Base-by-base conservation (phyloP, 2,329 filamentous ascomycete species). In the Phyllosticta citriasiana region DNA sequence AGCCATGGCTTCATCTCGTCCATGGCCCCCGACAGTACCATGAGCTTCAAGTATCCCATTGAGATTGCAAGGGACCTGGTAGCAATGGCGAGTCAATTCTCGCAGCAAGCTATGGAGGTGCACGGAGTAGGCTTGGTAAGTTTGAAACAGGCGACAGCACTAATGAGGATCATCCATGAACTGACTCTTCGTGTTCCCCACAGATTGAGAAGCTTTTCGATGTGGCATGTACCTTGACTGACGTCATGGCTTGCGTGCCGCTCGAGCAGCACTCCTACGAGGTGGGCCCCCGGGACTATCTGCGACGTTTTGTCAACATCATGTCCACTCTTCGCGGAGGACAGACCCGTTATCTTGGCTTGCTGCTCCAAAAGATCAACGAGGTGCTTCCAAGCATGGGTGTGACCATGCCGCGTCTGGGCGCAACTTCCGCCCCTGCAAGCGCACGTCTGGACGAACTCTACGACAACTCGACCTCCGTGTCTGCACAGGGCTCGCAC, bases 201-300 rank as follows among this genome's bases (percentile, higher is more conserved):
- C 66, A 87, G 83, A 84, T 94, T 63, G 89, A 92, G 70, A 93
- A 93, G 70, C 76, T 96, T 12, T 83, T 94, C 67, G 88, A 92
- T 66, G 83, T 92, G 40, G 85, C 88, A 12, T 88, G 83, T 71
- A 85, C 86, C 16, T 78, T 94, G 64, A 87, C 82, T 7, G 88
- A 93, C 65, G 85, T 89, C 24, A 84, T 96, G 60, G 81, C 86
- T 8, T 82, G 79, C 67, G 80, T 83, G 4, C 80, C 81, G 1
- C 79, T 86, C 57, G 83, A 77, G 56, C 76, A 76, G 62, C 69
- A 77, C 61, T 72, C 74, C n/a, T 91, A 89, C 69, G 79, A 81
- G 24, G 72, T 83, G 47, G 85, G 86, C 0, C 88, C 89, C 2
- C 85, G 85, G 40, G 88, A 93, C 67, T 86, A 90, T 68, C 82